Evolutionary conservation across 2,329 filamentous ascomycete genomes (phyloP).

Genomic region (Beauveria pseudobassiana): DNA sequence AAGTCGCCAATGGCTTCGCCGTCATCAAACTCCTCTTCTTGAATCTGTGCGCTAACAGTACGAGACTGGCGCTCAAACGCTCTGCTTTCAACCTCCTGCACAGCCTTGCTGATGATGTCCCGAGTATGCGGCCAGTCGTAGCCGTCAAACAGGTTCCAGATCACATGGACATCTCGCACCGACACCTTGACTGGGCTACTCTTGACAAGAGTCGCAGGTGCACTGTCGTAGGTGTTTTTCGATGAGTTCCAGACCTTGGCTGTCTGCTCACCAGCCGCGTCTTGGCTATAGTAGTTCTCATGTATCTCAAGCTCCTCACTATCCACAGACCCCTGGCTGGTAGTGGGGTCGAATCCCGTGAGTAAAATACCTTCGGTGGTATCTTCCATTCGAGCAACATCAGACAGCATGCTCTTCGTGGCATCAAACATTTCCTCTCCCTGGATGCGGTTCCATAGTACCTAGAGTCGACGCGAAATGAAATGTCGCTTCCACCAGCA

Average conservation of each 20-base stretch:
- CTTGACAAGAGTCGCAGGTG: conserved; percentile 52
- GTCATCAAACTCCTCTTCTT: conserved; percentile 68
- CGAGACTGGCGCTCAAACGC: conserved; percentile 66
- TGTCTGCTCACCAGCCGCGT: conserved; percentile 53
- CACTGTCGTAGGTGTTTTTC: conserved; percentile 64
- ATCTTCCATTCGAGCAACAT: conserved; percentile 26
- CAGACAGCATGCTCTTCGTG: conserved; percentile 27
- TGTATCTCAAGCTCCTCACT: conserved; percentile 62
- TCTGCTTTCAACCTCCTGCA: conserved; percentile 77
- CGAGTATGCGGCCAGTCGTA: conserved; percentile 93
- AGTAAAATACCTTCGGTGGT: conserved; percentile 29
- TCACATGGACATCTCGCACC: conserved; percentile 81
- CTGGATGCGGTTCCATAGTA: conserved; percentile 38
- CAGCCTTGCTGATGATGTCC: conserved; percentile 77
- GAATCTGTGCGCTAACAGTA: conserved; percentile 46
- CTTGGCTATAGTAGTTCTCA: conserved; percentile 68
- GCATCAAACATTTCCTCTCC: conserved; percentile 42
- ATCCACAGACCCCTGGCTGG: conserved; percentile 38
- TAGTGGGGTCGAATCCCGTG: conserved; percentile 23
- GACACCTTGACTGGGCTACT: conserved; percentile 68
- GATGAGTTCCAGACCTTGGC: conserved; percentile 75
- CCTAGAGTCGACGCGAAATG: conserved; percentile 34
- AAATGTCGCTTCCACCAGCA: conserved; percentile 24
- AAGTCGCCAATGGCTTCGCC: conserved; percentile 89
- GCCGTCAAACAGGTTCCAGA: conserved; percentile 97